These are phyloP conservation scores for Lipomyces orientalis DNA, from an alignment of 805 yeast species.

Conservation along the genomic window DNA sequence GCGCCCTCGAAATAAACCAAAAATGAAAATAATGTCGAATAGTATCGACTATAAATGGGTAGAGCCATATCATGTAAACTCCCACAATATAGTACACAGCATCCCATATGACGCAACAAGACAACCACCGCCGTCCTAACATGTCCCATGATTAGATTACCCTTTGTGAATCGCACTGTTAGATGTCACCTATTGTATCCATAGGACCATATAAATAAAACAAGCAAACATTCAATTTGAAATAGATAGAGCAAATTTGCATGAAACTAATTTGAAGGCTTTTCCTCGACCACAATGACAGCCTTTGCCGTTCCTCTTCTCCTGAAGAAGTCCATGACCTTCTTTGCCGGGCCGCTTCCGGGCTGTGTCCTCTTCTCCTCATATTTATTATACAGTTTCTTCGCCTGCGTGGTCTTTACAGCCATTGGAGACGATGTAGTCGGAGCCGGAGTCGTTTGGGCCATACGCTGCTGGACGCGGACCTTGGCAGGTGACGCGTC, in stretches of 20 bases:
- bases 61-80: not conserved
- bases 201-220: not conserved
- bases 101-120: not conserved
- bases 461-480: slow-evolving; percentile 5
- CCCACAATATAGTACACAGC: not conserved
- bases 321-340: slow-evolving; percentile 36
- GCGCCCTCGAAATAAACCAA: not conserved
- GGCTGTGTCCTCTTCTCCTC: slow-evolving; percentile 16
- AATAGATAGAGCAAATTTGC: not conserved
- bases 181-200: not conserved
- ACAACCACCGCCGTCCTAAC: not conserved
- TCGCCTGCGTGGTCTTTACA: slow-evolving; percentile 6
- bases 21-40: not conserved
- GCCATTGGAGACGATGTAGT: not conserved
- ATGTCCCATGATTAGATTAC: not conserved
- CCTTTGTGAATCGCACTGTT: not conserved
- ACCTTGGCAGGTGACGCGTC: slow-evolving; percentile 3
- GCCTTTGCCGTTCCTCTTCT: slow-evolving; percentile 19
- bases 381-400: not conserved
- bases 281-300: not conserved
- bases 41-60: not conserved
- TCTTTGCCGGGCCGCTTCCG: slow-evolving; percentile 32
- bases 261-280: not conserved
- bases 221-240: not conserved
- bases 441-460: not conserved